These are phyloP conservation scores for Beta macrorhiza DNA, from an alignment of 179 eudicot species.

Conservation along the genomic window DNA sequence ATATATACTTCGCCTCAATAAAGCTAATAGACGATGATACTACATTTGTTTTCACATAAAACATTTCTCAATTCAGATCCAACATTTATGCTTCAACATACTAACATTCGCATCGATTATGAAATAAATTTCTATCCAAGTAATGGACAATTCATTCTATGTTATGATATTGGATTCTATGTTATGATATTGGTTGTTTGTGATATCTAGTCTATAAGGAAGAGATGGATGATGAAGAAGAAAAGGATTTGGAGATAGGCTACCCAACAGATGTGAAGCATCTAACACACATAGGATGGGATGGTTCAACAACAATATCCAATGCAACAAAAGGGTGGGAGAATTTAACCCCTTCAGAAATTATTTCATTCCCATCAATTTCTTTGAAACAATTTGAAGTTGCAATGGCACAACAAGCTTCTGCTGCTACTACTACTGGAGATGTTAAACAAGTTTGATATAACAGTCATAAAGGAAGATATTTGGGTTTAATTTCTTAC, in stretches of 20 bases:
- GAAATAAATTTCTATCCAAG: no score
- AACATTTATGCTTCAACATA: no score
- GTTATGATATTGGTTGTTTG: background rate
- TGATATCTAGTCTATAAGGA: slow-evolving; percentile 31
- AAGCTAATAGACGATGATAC: no score
- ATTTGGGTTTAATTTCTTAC: background rate
- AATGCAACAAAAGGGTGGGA: slow-evolving; percentile 30
- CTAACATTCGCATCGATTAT: no score
- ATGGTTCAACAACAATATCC: slow-evolving; percentile 38
- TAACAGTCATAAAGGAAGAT: background rate
- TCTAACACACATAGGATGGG: slow-evolving; percentile 52
- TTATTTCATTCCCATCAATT: slow-evolving; percentile 59
- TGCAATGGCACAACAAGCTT: slow-evolving; percentile 72
- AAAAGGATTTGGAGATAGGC: slow-evolving; percentile 41
- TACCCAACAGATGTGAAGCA: slow-evolving; percentile 54
- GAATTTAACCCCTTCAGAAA: slow-evolving; percentile 37
- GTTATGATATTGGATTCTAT: no score
- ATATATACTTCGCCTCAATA: no score
- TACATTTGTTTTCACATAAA: no score
- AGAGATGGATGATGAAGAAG: slow-evolving; percentile 29
- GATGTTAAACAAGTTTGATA: slow-evolving; percentile 9
- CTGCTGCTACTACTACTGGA: slow-evolving; percentile 4
- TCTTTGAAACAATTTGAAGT: slow-evolving; percentile 71
- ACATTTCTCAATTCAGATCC: no score
- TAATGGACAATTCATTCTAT: background rate